A percentile compares a stretch with the other conserved stretches of the same genome.
These are phyloP conservation scores for Entoloma clypeatum DNA, from an alignment of 1,284 basidiomycete genomes.

Conservation along the genomic window DNA sequence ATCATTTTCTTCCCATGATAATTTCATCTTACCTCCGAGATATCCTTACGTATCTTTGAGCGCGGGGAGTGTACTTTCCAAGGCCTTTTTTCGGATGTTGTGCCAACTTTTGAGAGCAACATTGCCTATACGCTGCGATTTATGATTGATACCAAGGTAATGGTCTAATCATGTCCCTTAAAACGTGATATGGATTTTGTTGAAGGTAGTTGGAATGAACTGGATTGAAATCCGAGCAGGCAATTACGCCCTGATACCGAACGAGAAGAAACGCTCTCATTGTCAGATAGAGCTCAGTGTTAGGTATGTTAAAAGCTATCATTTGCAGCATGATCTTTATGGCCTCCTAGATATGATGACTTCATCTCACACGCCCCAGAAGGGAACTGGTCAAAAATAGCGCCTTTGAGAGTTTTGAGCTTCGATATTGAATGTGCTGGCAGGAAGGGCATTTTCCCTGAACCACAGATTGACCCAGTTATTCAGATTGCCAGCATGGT, in stretches of 20 bases:
- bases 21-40: background rate
- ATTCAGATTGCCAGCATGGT: slow-evolving; percentile 99
- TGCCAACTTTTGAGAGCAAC: slow-evolving; percentile 87
- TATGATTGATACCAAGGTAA: slow-evolving; percentile 94
- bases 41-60: slow-evolving; percentile 75
- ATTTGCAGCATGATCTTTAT: slow-evolving; percentile 8
- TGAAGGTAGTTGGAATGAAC: slow-evolving; percentile 92
- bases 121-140: slow-evolving; percentile 86
- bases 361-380: slow-evolving; percentile 89
- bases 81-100: slow-evolving; percentile 56
- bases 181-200: too few species aligned
- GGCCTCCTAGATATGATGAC: slow-evolving; percentile 60
- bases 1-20: slow-evolving; percentile 5
- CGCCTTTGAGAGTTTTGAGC: slow-evolving; percentile 87
- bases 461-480: slow-evolving; percentile 83
- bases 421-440: slow-evolving; percentile 99
- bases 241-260: slow-evolving; percentile 63
- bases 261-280: slow-evolving; percentile 61
- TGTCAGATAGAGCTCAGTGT: slow-evolving; percentile 86
- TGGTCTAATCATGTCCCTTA: too few species aligned
- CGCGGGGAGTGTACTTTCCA: slow-evolving; percentile 75
- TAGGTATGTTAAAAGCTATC: slow-evolving; percentile 43
- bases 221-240: slow-evolving; percentile 90
- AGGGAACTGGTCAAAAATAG: slow-evolving; percentile 85
- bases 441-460: slow-evolving; percentile 93